A percentile compares a stretch with the other conserved stretches of the same genome.
Evolutionary conservation across 495 filamentous ascomycete genomes (phyloP).

Genomic region (Emericellopsis terricola): DNA sequence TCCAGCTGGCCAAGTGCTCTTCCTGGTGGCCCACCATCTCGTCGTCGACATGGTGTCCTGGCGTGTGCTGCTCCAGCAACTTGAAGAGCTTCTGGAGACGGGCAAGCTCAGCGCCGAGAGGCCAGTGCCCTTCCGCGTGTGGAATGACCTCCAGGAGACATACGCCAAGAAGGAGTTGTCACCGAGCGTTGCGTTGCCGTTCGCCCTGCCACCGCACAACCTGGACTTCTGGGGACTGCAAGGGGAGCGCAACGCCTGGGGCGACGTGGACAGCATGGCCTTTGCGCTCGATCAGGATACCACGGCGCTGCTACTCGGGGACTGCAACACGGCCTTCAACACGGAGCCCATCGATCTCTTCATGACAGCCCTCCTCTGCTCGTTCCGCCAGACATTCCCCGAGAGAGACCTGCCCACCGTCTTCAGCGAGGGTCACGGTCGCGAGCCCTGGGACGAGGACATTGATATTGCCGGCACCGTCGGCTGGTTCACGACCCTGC

Average conservation of each 20-base stretch:
- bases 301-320: neutral
- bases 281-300: neutral
- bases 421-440: conserved; percentile 30
- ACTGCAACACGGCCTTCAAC: neutral
- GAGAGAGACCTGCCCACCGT: conserved; percentile 37
- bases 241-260: neutral
- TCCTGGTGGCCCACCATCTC: conserved; percentile 53
- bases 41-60: conserved; percentile 56
- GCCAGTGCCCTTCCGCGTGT: neutral
- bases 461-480: neutral
- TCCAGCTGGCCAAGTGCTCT: conserved; percentile 23
- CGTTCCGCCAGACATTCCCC: conserved; percentile 29
- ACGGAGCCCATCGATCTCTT: conserved; percentile 20
- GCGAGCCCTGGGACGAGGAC: conserved; percentile 12
- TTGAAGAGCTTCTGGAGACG: conserved; percentile 36
- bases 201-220: neutral
- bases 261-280: neutral
- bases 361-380: conserved; percentile 26
- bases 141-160: neutral
- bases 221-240: neutral
- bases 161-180: neutral
- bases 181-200: neutral
- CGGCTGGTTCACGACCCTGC: neutral
- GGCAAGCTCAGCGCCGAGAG: neutral
- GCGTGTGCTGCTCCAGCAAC: conserved; percentile 46